Base-by-base conservation (phyloP, 495 filamentous ascomycete species). In the Talaromyces nanjingensis region DNA sequence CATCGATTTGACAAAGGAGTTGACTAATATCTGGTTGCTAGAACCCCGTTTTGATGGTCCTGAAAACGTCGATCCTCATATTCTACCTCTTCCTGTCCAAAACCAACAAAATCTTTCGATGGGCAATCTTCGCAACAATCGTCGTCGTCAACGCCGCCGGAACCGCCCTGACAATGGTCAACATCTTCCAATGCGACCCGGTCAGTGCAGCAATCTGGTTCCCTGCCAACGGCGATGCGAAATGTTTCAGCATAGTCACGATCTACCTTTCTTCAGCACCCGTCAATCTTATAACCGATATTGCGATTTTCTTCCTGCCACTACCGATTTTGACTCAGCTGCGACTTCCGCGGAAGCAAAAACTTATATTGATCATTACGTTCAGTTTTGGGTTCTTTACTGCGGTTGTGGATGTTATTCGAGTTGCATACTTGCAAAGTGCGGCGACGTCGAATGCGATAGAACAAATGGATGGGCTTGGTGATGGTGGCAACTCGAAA, bases 51-150 rank as follows among this genome's bases (percentile, higher is more conserved):
- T 82, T 97, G 61, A 81, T 81, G 79, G 70, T 75, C 42, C 72
- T 91, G 57, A 98, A 97, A 76, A 91, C 91, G 4, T 93, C 91
- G n/a, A 91, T 98, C 66, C 83, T 96, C 58, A 75, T 93, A 64
- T 97, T 96, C 72, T 96, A 91, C 76, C 81, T 96, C 31, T 86
- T 88, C 34, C 76, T 96, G 59, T 88, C 91, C 6, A 87, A 85
- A 67, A 87, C 87, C 34, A 87, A 92, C 49, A 87, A 87, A 66
- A 76, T 91, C 33, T 86, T 92, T 68, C 83, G 86, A 66, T 84
- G 85, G 75, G 81, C 84, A 2, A 91, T 88, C 24, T 89, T 89
- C 77, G 79, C 78, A 18, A 90, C 89, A 2, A 74, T 96, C 6
- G 73, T 76, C 34, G 84, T 92, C 16, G 91, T 94, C 59, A 93